Conservation (phyloP, 1,284 basidiomycete species). For the Waitea zeae region DNA sequence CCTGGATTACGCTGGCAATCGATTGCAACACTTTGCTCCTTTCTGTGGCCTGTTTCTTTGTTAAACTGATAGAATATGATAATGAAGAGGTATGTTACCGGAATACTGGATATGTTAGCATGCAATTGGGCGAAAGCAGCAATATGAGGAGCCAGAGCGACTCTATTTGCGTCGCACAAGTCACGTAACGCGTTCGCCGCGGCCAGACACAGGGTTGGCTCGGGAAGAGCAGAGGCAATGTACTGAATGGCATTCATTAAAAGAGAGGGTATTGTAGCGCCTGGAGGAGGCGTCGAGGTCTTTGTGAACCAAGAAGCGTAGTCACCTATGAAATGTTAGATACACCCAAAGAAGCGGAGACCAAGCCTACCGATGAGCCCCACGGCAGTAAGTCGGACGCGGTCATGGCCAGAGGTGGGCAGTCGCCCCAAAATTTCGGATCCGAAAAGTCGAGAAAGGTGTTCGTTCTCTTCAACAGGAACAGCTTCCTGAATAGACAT, state of each 20-base stretch:
- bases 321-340: conserved; percentile 28
- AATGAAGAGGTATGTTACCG: no score
- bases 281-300: conserved; percentile 20
- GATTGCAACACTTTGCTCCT: conserved; percentile 80
- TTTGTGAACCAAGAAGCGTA: conserved; percentile 78
- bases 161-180: conserved; percentile 74
- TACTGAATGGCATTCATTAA: conserved; percentile 50
- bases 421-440: conserved; percentile 48
- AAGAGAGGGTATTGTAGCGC: conserved; percentile 18
- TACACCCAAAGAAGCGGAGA: background rate
- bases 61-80: background rate
- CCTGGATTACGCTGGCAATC: conserved; percentile 82
- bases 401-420: conserved; percentile 42
- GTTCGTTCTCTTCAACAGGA: conserved; percentile 49
- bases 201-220: conserved; percentile 44
- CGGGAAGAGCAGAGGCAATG: conserved; percentile 53
- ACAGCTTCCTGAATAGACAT: conserved; percentile 77
- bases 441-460: conserved; percentile 54
- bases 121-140: conserved; percentile 72
- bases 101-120: conserved; percentile 53
- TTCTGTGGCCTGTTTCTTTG: conserved; percentile 51
- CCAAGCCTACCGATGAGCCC: conserved; percentile 42
- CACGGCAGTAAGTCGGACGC: conserved; percentile 58
- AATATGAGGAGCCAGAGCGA: conserved; percentile 66
- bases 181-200: conserved; percentile 73